Percentiles rank a stretch among this genome's conserved stretches.
These are phyloP conservation scores for Ceratocystis ficicola DNA, from an alignment of 2,329 filamentous ascomycete species.

Conservation along the genomic window DNA sequence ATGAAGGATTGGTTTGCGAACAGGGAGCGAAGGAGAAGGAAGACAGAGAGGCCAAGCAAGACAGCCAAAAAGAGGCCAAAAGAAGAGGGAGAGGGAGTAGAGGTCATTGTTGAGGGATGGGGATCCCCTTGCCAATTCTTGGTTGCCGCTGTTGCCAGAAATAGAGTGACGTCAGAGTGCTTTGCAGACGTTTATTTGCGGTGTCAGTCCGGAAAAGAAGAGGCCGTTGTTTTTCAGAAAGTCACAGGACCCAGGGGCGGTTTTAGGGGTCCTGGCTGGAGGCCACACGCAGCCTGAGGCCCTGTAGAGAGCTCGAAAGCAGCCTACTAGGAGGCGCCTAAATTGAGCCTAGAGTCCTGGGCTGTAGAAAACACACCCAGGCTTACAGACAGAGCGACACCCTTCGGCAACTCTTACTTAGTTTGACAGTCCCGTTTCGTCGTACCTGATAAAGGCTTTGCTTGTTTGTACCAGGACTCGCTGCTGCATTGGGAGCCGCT, in stretches of 20 bases:
- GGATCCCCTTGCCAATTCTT: not conserved
- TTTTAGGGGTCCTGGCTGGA: no score
- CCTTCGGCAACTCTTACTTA: not conserved
- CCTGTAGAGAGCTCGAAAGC: not conserved
- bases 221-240: not conserved
- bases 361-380: not conserved
- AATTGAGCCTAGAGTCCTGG: not conserved
- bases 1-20: not conserved
- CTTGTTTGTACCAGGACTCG: constrained; percentile 13
- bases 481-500: constrained; percentile 1
- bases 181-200: not conserved
- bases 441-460: constrained; percentile 10
- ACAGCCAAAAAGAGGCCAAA: not conserved
- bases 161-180: constrained; percentile 6
- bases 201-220: not conserved
- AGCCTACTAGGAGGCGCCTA: not conserved
- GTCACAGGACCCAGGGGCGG: not conserved
- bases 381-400: not conserved
- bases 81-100: not conserved
- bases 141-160: not conserved
- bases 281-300: not conserved
- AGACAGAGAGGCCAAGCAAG: no score
- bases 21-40: not conserved
- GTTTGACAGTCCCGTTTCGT: not conserved
- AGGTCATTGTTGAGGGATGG: not conserved